Conservation (phyloP, 495 filamentous ascomycete species). For the Podospora tetraspora region DNA sequence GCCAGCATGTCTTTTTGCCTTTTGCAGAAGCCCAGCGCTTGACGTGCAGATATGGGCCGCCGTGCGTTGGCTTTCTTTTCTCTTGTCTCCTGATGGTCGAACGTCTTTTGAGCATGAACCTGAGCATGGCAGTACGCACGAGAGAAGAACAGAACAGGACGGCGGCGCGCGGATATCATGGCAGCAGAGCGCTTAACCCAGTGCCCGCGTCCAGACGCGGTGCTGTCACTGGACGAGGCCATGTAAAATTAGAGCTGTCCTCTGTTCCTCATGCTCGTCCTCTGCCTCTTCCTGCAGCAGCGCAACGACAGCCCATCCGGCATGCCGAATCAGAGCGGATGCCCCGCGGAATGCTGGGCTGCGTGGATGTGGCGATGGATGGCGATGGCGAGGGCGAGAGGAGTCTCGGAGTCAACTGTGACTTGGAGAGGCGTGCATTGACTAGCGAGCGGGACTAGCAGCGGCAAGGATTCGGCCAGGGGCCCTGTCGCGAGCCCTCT, state of each 20-base stretch:
- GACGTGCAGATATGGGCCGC: slow-evolving; percentile 24
- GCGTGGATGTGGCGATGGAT: slow-evolving; percentile 5
- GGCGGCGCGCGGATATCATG: slow-evolving; percentile 23
- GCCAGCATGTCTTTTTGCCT: not conserved
- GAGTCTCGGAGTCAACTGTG: slow-evolving; percentile 11
- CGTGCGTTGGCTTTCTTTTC: not conserved
- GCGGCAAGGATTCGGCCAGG: slow-evolving; percentile 6
- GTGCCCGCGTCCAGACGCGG: slow-evolving; percentile 5
- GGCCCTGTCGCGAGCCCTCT: slow-evolving; percentile 2
- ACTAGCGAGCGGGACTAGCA: slow-evolving; percentile 25
- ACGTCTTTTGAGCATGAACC: not conserved
- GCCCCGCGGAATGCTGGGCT: slow-evolving; percentile 6
- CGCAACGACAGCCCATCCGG: slow-evolving; percentile 2
- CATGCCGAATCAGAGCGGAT: slow-evolving; percentile 17
- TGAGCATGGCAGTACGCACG: not conserved
- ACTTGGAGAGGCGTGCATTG: slow-evolving; percentile 22
- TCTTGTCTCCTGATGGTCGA: not conserved
- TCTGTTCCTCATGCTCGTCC: slow-evolving; percentile 11
- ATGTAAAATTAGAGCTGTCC: slow-evolving; percentile 31
- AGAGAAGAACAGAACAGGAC: slow-evolving; percentile 3
- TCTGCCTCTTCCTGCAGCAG: slow-evolving; percentile 5
- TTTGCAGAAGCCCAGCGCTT: slow-evolving; percentile 27
- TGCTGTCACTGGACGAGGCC: slow-evolving; percentile 32
- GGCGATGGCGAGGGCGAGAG: not conserved
- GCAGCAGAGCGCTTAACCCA: slow-evolving; percentile 30